Percentiles rank a stretch among this genome's conserved stretches.
phyloP scores from a whole-genome alignment of 169 alveolate genomes.

The Cryptosporidium viatorum region DNA sequence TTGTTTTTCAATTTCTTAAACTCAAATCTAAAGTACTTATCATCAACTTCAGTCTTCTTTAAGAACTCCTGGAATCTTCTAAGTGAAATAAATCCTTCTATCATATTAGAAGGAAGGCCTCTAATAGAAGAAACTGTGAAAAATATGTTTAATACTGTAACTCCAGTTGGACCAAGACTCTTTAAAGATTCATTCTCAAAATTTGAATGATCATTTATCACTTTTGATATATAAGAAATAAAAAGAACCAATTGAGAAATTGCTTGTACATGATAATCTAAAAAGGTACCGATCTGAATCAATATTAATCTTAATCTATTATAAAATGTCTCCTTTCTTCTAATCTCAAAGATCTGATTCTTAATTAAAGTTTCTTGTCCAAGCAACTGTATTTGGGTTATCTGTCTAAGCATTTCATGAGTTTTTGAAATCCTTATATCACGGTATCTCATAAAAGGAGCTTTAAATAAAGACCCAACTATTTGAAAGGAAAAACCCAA shows the following conservation, averaged over 20 bases:
- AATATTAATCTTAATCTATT: constrained; percentile 37
- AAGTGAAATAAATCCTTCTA: constrained; percentile 55
- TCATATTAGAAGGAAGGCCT: constrained; percentile 33
- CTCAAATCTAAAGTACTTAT: background rate
- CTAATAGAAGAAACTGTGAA: constrained; percentile 50
- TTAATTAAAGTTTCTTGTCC: background rate
- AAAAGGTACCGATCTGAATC: constrained; percentile 36
- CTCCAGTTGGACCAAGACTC: constrained; percentile 41
- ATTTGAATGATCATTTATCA: background rate
- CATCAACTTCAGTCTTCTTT: background rate
- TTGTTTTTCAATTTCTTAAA: background rate
- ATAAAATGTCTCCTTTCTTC: constrained; percentile 34
- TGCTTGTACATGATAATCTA: constrained; percentile 42
- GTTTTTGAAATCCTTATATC: constrained; percentile 47
- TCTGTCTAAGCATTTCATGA: constrained; percentile 44
- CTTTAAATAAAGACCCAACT: constrained; percentile 26
- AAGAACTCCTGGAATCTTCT: constrained; percentile 17
- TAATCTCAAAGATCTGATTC: constrained; percentile 6
- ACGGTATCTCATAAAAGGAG: constrained; percentile 67
- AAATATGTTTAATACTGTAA: constrained; percentile 47
- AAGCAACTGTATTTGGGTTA: background rate
- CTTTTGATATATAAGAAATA: constrained; percentile 1
- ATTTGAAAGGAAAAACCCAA: constrained; percentile 44
- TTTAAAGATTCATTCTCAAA: background rate
- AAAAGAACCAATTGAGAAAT: constrained; percentile 57